Evolutionary conservation across 257 asterid genomes (phyloP).

Genomic region (Nyctanthes arbortristis): DNA sequence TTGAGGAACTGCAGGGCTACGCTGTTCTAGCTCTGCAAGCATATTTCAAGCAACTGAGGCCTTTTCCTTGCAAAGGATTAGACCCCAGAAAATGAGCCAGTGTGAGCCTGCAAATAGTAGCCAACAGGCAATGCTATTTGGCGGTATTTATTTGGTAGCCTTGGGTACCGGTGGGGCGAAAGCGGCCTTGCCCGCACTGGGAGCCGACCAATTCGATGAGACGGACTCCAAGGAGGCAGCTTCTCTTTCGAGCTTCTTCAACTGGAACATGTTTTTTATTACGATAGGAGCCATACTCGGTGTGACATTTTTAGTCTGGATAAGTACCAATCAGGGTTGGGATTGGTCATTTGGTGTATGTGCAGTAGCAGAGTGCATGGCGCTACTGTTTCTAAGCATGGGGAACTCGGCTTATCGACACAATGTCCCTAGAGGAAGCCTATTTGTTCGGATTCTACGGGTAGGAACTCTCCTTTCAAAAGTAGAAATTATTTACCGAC

Average conservation of each 20-base stretch:
- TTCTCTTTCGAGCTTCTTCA: conserved; percentile 69
- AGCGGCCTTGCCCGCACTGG: conserved; percentile 71
- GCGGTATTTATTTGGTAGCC: conserved; percentile 65
- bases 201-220: conserved; percentile 79
- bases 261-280: conserved; percentile 60
- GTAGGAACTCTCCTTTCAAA: conserved; percentile 21
- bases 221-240: conserved; percentile 53
- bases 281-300: conserved; percentile 60
- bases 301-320: conserved; percentile 74
- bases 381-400: conserved; percentile 48
- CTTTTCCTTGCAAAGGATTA: conserved; percentile 62
- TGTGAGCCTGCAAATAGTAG: conserved; percentile 45
- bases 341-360: conserved; percentile 76
- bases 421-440: conserved; percentile 65
- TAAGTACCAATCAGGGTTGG: conserved; percentile 67
- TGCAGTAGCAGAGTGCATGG: conserved; percentile 41
- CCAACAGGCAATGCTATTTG: conserved; percentile 50
- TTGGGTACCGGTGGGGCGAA: conserved; percentile 62
- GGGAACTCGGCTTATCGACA: conserved; percentile 51
- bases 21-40: conserved; percentile 74
- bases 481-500: not conserved
- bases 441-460: conserved; percentile 53
- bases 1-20: conserved; percentile 48
- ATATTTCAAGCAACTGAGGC: conserved; percentile 55
- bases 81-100: conserved; percentile 27